Conservation (phyloP, 306 rosid genomes). For the Cucumis cinereus region DNA sequence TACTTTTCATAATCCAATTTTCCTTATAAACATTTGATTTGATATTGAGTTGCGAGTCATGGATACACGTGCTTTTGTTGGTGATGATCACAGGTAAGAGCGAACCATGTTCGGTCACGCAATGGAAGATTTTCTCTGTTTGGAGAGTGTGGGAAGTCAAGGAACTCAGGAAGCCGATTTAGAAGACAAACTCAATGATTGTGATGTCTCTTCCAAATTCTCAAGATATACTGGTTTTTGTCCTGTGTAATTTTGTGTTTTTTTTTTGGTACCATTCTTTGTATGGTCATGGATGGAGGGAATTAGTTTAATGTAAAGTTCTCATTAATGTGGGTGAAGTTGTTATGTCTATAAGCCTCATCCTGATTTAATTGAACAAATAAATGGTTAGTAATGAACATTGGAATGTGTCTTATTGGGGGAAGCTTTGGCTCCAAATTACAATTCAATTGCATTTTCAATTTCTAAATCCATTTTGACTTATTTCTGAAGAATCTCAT, state of each 20-base stretch:
- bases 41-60: slow-evolving; percentile 2
- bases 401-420: background rate
- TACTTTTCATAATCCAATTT: slow-evolving; percentile 8
- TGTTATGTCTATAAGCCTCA: background rate
- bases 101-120: slow-evolving; percentile 37
- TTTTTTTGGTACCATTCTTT: slow-evolving; percentile 48
- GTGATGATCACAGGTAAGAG: slow-evolving; percentile 40
- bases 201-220: slow-evolving; percentile 7
- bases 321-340: background rate
- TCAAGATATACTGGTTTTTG: slow-evolving; percentile 5
- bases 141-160: slow-evolving; percentile 62
- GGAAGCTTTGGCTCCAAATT: background rate
- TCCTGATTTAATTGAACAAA: slow-evolving; percentile 3
- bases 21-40: background rate
- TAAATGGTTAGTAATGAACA: slow-evolving; percentile 2
- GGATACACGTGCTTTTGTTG: background rate
- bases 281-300: slow-evolving; percentile 30
- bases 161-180: slow-evolving; percentile 30
- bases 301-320: slow-evolving; percentile 27
- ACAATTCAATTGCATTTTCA: background rate
- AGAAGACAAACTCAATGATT: slow-evolving; percentile 20
- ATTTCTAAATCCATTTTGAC: background rate
- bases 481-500: background rate
- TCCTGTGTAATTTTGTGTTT: slow-evolving; percentile 12
- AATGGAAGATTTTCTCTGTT: slow-evolving; percentile 49